Base-by-base conservation (phyloP, 345 rosid species). In the Lepidium africanum region DNA sequence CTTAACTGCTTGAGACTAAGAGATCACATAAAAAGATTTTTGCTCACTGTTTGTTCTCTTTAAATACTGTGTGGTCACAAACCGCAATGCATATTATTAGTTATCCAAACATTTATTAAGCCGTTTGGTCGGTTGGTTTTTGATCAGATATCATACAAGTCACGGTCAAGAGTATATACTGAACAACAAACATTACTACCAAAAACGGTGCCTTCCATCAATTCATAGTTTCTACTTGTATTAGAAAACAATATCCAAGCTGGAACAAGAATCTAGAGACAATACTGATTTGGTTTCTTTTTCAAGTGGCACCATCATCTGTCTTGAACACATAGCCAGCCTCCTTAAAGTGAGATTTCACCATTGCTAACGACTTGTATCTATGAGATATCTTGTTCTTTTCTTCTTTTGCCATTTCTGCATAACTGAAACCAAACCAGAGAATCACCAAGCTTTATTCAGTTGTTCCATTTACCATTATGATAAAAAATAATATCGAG, bases 301-400 rank as follows among this genome's bases (percentile, higher is more conserved):
- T 71, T 49, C 33, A 81, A 14, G 10, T 25, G 12, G 78, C 11
- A 54, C 41, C 72, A 35, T 73, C 78, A 17, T 54, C 70, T 47
- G 77, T 72, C 71, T 79, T 65, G 51, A 87, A 83, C 32, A 67
- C 72, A 71, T 84, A 88, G 51, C 86, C 92, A 59, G 88, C 86
- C 48, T 87, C 88, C 5, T 84, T 78, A 71, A 91, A 89, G 69
- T 87, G 85, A 50, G 88, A 73, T 78, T 87, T 89, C 61, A 94
- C 82, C 84, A 75, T 21, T 27, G 76, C 84, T 43, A 94, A 91
- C 67, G 97, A 81, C 86, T 55, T 87, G 72, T 61, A 91, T 39
- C 97, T 93, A 72, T 94, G 99, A 54, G 96, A 94, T 36, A 94
- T 94, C 77, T 80, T 81, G 78, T 94, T 94, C 85, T 89, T 91